These are phyloP conservation scores for Metschnikowia chrysomelidarum DNA, from an alignment of 805 yeast species.

Conservation along the genomic window DNA sequence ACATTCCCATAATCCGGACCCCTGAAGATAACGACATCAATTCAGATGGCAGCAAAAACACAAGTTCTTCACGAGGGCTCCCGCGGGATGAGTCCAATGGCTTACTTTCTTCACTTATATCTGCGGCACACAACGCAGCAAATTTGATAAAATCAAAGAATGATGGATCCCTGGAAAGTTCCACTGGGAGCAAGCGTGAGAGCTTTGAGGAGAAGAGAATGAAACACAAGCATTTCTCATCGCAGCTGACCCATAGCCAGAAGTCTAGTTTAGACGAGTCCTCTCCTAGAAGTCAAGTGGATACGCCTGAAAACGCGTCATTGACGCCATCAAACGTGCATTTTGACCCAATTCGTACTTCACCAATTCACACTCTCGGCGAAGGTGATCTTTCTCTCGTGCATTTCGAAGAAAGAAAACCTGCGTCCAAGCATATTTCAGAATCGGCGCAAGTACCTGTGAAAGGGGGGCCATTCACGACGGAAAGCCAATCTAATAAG, in stretches of 20 bases:
- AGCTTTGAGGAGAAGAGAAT: neutral
- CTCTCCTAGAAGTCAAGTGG: neutral
- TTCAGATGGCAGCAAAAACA: neutral
- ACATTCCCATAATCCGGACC: too few relatives aligned
- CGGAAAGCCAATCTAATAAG: constrained; percentile 22
- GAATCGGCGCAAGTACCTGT: constrained; percentile 7
- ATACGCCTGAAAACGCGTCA: constrained; percentile 2
- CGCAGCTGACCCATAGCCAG: constrained; percentile 3
- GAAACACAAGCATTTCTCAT: neutral
- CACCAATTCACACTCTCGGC: constrained; percentile 49
- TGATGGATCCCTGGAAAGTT: constrained; percentile 1
- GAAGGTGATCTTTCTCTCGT: constrained; percentile 44
- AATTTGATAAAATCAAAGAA: constrained; percentile 19
- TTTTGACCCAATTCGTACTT: constrained; percentile 47
- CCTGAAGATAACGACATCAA: too few relatives aligned
- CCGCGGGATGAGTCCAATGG: constrained; percentile 26
- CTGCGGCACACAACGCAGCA: constrained; percentile 50
- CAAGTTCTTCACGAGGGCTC: constrained; percentile 1
- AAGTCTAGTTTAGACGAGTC: neutral
- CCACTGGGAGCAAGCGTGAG: neutral
- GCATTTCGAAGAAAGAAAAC: constrained; percentile 18
- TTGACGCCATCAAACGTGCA: constrained; percentile 33
- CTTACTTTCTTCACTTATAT: constrained; percentile 41
- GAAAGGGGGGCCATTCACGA: constrained; percentile 11
- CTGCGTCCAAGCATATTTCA: neutral